Evolutionary conservation across 208 protist species (phyloP), one percentile per base, ranked within the genome.

Genomic region (Trypanosoma melophagium): DNA sequence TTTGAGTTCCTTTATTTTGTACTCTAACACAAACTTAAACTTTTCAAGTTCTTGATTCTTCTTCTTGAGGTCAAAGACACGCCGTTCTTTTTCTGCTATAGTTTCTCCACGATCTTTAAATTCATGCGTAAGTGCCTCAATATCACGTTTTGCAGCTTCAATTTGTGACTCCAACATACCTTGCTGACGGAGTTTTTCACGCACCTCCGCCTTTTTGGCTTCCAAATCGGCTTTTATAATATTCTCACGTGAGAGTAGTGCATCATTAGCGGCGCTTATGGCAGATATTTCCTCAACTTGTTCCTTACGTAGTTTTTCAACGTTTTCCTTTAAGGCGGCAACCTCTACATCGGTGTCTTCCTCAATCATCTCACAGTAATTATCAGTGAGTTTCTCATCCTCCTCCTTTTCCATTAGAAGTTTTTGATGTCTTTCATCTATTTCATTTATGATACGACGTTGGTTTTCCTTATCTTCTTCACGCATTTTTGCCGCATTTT

Each of bases 11-110:
- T 93, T 95, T 57, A 98, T 99, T 83, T 99, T 99, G 88, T 98
- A 98, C 79, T 99, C 97, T 24, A 99, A 86, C 67, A 99, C 98
- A 76, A 99, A 99, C 78, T 98, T 98, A 85, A 99, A 99, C 83
- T 99, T 99, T 66, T 99, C 97, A 38, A 99, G 80, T 80, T 99
- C 97, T 76, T 98, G 94, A 74, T 99, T 99, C 85, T 99, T 99
- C 72, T 97, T 98, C 69, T 97, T 97, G 38, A 99, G 80, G 59
- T 99, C 97, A 69, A 95, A 86, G 24, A 99, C 98, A 61, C 95
- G 87, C 44, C 96, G 95, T 61, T 99, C 98, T 84, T 99, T 99
- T 66, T 99, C 98, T 2, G 83, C 76, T 42, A 98, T 97, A 19
- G 96, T 98, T 60, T 98, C 95, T 19, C 95, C 94, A 38, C 97